Base-by-base conservation (phyloP, 2,329 filamentous ascomycete species). In the Knufia fluminis region DNA sequence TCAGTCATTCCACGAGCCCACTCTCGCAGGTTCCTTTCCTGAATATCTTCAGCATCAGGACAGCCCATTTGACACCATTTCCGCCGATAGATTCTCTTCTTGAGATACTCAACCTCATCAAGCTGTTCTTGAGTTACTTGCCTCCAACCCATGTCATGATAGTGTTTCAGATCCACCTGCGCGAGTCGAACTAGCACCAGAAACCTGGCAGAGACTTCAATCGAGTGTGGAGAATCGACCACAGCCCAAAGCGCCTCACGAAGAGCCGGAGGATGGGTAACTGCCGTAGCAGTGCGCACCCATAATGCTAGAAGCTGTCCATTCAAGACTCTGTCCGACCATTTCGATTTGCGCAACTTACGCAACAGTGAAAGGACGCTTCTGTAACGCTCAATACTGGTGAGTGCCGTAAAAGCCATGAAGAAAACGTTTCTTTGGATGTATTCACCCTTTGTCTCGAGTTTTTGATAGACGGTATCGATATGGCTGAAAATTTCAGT, bases 1-100 rank as follows among this genome's bases (percentile, higher is more conserved):
- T 19, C 16, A 17, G 24, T n/a, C 24, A 33, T 28, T 12, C 26
- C 26, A 24, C 26, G 8, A 8, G 19, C 36, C 45, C 45, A 48
- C 16, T 10, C 16, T 16, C 33, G 33, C 12, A 48, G 20, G 7
- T 22, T 19, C n/a, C 9, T 16, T 17, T 48, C 8, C 20, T 39
- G 12, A 22, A 39, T 31, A 4, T 48, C 16, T 14, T 28, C 19
- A 26, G 33, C 45, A 19, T 33, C 22, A 3, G 45, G 45, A 28
- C 45, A 48, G 23, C 45, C 45, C 22, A 19, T 20, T 22, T 48
- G 45, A 12, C 40, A 39, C 45, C 45, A 48, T 28, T 40, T 48
- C n/a, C 45, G 32, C 4, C 35, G 33, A 8, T 28, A 19, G 16
- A 48, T 39, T 16, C 45, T 32, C 10, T 22, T 16, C n/a, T 23